Base-by-base conservation (phyloP, 2,329 filamentous ascomycete genomes). In the Colletotrichum sp. region DNA sequence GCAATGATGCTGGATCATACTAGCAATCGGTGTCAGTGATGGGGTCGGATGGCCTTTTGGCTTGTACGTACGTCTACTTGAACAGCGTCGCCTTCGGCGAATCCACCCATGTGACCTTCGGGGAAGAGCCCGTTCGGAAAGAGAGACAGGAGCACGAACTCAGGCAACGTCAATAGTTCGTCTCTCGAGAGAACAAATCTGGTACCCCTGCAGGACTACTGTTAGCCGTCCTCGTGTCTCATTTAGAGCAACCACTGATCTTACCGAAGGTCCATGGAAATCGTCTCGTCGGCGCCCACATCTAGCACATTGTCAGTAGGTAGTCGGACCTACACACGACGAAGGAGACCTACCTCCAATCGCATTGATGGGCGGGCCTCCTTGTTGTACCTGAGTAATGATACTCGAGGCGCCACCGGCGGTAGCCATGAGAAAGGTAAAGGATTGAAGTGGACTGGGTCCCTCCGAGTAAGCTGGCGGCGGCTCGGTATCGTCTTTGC, bases 61-160 rank as follows among this genome's bases (percentile, higher is more conserved):
- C 28, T 38, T 7, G 81, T 84, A 92, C 95, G 89, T 90, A 99
- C 97, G 90, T 99, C 97, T 82, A 99, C 96, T 84, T 97, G 96
- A 80, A 98, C 97, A 76, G 97, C 94, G 84, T 98, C 96, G 79
- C 94, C 94, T 80, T 98, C 97, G 78, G 96, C 92, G 84, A 96
- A 98, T 68, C 95, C 94, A 82, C 95, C 97, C 92, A 98, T 95
- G 82, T 98, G 96, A 18, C 96, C 96, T 84, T 99, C 97, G 7
- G 97, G 97, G 77, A 99, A 96, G 28, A 99, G 90, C n/a, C 97
- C 97, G 83, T 99, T 99, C 52, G 97, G 97, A 81, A 99, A 99
- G 55, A 99, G 90, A n/a, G 97, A 99, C 55, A 99, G 89, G 60
- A 99, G 91, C 61, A 99, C 97, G 82, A 99, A 99, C 87, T 99